phyloP scores from a whole-genome alignment of 1,284 basidiomycete genomes.

The Spongiforma sp. region DNA sequence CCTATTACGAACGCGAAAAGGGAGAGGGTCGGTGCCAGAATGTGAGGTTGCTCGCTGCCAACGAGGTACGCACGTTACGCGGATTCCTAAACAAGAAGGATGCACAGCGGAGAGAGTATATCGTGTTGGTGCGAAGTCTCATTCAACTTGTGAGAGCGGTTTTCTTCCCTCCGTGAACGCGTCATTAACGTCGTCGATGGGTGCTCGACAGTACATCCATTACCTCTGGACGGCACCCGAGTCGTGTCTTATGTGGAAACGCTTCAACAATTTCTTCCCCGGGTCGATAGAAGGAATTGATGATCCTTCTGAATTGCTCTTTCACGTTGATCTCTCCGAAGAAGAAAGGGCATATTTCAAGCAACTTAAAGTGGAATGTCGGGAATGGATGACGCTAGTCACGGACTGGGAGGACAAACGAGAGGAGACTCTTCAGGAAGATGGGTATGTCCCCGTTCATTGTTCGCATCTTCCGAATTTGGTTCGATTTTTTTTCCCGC shows the following conservation, averaged over 20 bases:
- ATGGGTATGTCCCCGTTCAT: conserved; percentile 33
- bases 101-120: conserved; percentile 40
- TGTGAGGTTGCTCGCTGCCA: conserved; percentile 21
- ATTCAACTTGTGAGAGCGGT: conserved; percentile 24
- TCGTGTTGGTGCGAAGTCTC: conserved; percentile 38
- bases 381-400: conserved; percentile 26
- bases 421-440: conserved; percentile 16
- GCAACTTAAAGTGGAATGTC: conserved; percentile 27
- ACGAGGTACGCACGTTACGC: conserved; percentile 18
- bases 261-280: conserved; percentile 50
- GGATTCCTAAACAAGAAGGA: conserved; percentile 18
- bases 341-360: conserved; percentile 33
- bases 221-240: conserved; percentile 40
- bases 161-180: background rate
- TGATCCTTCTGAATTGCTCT: conserved; percentile 34
- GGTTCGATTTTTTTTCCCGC: no score
- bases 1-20: conserved; percentile 32
- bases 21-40: conserved; percentile 1
- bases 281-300: conserved; percentile 23
- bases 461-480: no score
- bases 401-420: conserved; percentile 35
- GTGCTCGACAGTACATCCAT: conserved; percentile 40
- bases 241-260: conserved; percentile 40
- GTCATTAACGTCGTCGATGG: background rate
- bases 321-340: conserved; percentile 38